phyloP scores from a whole-genome alignment of 768 basidiomycete genomes.

The Boletus subcaerulescens region DNA sequence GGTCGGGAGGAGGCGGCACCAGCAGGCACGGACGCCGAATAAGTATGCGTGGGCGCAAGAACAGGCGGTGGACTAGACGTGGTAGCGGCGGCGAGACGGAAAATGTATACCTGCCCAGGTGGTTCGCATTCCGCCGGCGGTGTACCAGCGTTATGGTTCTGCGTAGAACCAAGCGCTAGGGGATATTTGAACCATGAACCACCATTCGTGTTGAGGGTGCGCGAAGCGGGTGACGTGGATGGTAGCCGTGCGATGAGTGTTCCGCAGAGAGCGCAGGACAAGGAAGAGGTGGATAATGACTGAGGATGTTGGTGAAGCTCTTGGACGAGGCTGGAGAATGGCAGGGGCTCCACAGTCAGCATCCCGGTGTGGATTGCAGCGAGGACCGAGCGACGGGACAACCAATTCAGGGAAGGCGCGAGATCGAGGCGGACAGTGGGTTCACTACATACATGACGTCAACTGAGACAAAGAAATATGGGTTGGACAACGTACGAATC shows the following conservation, averaged over 20 bases:
- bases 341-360: slow-evolving; percentile 83
- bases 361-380: slow-evolving; percentile 85
- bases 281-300: slow-evolving; percentile 41
- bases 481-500: slow-evolving; percentile 68
- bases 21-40: slow-evolving; percentile 34
- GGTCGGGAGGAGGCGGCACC: slow-evolving; percentile 22
- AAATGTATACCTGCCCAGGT: slow-evolving; percentile 59
- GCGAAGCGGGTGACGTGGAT: slow-evolving; percentile 25
- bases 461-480: slow-evolving; percentile 7
- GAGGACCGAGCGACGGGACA: slow-evolving; percentile 81
- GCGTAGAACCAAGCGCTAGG: slow-evolving; percentile 34
- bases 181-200: slow-evolving; percentile 59
- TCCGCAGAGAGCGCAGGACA: slow-evolving; percentile 80
- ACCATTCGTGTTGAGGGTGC: slow-evolving; percentile 45
- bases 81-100: slow-evolving; percentile 49
- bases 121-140: slow-evolving; percentile 28
- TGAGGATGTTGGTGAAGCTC: slow-evolving; percentile 47
- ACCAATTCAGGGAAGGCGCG: slow-evolving; percentile 93
- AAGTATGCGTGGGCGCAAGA: slow-evolving; percentile 19
- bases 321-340: slow-evolving; percentile 55
- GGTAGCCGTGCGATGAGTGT: slow-evolving; percentile 50
- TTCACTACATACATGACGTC: slow-evolving; percentile 47
- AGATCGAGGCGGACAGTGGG: slow-evolving; percentile 89
- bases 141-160: slow-evolving; percentile 13
- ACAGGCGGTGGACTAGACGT: slow-evolving; percentile 23